phyloP scores from a whole-genome alignment of 163 green algal genomes.

The Picocystis sp. region DNA sequence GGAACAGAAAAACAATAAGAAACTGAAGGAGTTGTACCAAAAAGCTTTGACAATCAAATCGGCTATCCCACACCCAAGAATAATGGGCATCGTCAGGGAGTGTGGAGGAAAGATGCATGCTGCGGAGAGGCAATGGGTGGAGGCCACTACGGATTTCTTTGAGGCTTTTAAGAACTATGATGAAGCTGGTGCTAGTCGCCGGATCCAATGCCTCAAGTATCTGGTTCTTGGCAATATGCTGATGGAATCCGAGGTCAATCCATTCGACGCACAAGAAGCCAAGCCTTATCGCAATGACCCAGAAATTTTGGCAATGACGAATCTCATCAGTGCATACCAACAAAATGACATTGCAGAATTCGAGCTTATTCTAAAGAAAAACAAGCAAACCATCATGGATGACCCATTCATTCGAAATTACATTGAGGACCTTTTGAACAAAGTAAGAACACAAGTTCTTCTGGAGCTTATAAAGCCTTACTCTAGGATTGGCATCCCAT shows the following conservation, averaged over 20 bases:
- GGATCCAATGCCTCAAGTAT: conserved; percentile 92
- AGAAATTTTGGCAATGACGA: conserved; percentile 80
- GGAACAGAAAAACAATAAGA: conserved; percentile 79
- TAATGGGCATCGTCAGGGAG: conserved; percentile 93
- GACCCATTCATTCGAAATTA: conserved; percentile 89
- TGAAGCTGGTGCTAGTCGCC: conserved; percentile 63
- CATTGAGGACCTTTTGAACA: conserved; percentile 82
- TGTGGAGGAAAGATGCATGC: conserved; percentile 98
- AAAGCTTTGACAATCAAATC: conserved; percentile 59
- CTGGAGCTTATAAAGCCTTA: conserved; percentile 64
- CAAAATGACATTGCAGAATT: conserved; percentile 79
- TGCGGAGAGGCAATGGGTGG: conserved; percentile 62
- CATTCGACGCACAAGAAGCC: conserved; percentile 84
- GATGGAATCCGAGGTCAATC: conserved; percentile 85
- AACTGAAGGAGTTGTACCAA: conserved; percentile 77
- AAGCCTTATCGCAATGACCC: conserved; percentile 78
- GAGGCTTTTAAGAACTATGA: conserved; percentile 98
- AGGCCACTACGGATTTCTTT: conserved; percentile 93
- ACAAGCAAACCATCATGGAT: conserved; percentile 76
- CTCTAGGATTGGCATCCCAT: conserved; percentile 72
- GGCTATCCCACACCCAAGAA: conserved; percentile 91
- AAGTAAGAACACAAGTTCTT: conserved; percentile 78
- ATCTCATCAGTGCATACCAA: conserved; percentile 90
- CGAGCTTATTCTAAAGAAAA: conserved; percentile 67
- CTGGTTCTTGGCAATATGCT: conserved; percentile 95